Evolutionary conservation across 2,329 filamentous ascomycete species (phyloP), one percentile per base, ranked within the genome.

Genomic region (Biscogniauxia mediterranea): DNA sequence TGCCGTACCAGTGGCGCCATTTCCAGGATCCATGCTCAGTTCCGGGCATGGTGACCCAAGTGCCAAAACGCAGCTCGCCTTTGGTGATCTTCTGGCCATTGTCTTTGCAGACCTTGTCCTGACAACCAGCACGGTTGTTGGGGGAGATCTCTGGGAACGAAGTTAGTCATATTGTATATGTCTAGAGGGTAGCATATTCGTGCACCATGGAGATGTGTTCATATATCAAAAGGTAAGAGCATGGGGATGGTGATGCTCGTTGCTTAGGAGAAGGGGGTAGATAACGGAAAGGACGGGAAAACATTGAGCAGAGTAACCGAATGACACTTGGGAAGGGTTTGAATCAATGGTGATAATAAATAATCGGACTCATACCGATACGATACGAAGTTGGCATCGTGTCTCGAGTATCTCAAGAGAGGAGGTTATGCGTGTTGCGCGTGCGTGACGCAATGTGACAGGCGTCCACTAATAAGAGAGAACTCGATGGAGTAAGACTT

Each of bases 1-100:
- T 46, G 52, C 69, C 83, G 72, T 82, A 96, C 94, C 94, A 97
- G 75, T 98, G 94, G 73, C 89, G 90, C 88, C 90, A 98, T 60
- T 80, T 76, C 86, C 87, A 96, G 70, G 82, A 83, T 51, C 85
- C 85, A 70, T 88, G 82, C 0, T 84, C 82, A 0, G 80, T 70
- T 28, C 32, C 57, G 0, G 78, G 56, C 66, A 89, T 83, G 8
- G 83, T 84, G 64, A 96, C 84, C 81, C 89, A 91, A 21, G 83
- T 83, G 51, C 91, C 94, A 57, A 93, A 85, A 59, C 94, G 89
- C 2, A 97, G 78, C 66, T 92, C 86, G 59, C 89, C 92, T 78
- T 96, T 96, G 25, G 71, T 67, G 71, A 96, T 92, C 78, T 96
- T 97, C 70, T 83, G 73, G 1, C 72, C 80, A 1, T 77, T 78